Evolutionary conservation across 345 rosid species (phyloP).

Genomic region (Schrenkiella parvula): DNA sequence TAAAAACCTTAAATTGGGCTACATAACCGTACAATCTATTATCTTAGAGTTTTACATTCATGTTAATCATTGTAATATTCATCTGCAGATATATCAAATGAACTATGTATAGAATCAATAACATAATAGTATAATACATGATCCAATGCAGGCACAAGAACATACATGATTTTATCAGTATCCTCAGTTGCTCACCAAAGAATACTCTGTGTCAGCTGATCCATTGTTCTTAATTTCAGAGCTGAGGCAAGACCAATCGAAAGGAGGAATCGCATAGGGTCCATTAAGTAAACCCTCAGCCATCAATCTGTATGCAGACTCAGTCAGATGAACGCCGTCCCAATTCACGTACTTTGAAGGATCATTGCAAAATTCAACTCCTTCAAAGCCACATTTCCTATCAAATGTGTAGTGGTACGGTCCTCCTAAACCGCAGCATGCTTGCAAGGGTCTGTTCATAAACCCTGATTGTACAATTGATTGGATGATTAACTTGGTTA

Average conservation of each 20-base stretch:
- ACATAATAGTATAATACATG: not conserved
- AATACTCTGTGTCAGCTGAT: not conserved
- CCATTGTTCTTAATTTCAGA: not conserved
- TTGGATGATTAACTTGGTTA: not conserved
- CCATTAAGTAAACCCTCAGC: conserved; percentile 23
- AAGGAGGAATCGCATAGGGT: conserved; percentile 11
- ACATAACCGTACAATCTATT: not conserved
- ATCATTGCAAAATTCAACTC: conserved; percentile 19
- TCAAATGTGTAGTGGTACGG: conserved; percentile 27
- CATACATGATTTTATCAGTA: not conserved
- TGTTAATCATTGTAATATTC: not conserved
- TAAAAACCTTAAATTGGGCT: not conserved
- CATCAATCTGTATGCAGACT: conserved; percentile 24
- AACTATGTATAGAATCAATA: not conserved
- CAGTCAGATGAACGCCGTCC: conserved; percentile 42
- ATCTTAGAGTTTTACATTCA: not conserved
- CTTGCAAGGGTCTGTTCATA: not conserved
- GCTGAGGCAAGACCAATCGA: conserved; percentile 18
- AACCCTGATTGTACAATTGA: conserved; percentile 29
- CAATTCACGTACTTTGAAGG: conserved; percentile 40
- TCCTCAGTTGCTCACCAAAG: not conserved
- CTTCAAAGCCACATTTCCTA: conserved; percentile 8
- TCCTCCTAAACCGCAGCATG: conserved; percentile 46
- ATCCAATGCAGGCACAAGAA: not conserved
- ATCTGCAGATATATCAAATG: not conserved